Conservation (phyloP, 352 stramenopile genomes). For the Plasmopara viticola region DNA sequence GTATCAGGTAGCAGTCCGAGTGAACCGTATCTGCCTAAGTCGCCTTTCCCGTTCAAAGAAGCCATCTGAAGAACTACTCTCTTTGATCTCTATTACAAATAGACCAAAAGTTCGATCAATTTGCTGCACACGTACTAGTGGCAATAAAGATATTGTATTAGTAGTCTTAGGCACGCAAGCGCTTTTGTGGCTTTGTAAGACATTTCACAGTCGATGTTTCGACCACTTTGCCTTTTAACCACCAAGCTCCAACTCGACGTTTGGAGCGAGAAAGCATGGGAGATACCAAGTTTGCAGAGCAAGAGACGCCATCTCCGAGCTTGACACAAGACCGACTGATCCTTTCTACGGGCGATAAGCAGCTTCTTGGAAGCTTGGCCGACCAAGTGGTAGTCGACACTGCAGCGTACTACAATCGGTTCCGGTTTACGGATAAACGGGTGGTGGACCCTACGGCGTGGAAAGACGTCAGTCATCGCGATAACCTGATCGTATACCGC, state of each 20-base stretch:
- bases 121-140: too few species aligned
- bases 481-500: conserved; percentile 44
- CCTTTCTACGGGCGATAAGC: conserved; percentile 18
- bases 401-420: conserved; percentile 32
- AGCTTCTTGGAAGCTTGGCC: conserved; percentile 22
- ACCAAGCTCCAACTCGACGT: neutral
- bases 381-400: conserved; percentile 35
- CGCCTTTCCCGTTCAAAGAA: too few species aligned
- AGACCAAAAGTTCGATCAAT: too few species aligned
- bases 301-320: neutral
- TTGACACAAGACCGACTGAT: conserved; percentile 14
- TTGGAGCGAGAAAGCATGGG: neutral
- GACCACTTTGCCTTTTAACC: neutral
- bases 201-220: neutral
- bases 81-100: too few species aligned
- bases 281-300: neutral
- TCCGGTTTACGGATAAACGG: conserved; percentile 27
- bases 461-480: conserved; percentile 37
- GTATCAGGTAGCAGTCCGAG: too few species aligned
- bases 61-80: too few species aligned
- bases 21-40: too few species aligned
- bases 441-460: conserved; percentile 32
- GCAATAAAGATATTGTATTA: too few species aligned
- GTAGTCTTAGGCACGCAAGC: neutral
- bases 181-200: neutral